phyloP scores from a whole-genome alignment of 2,329 filamentous ascomycete species.

The Paecilomyces niveus region DNA sequence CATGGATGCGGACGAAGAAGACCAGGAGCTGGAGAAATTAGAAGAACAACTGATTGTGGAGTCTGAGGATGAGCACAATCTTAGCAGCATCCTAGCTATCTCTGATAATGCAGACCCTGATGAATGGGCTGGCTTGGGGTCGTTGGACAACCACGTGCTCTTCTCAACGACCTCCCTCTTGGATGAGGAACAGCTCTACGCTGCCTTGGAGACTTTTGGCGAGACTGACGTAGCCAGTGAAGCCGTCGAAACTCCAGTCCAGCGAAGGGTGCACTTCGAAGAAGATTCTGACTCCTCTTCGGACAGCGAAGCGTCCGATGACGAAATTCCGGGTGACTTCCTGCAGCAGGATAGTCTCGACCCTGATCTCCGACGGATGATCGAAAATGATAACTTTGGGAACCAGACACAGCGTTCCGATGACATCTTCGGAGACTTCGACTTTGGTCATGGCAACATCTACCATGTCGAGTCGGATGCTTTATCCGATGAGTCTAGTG shows the following conservation, averaged over 20 bases:
- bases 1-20: constrained; percentile 71
- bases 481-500: constrained; percentile 39
- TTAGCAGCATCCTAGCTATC: constrained; percentile 15
- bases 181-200: constrained; percentile 36
- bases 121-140: constrained; percentile 50
- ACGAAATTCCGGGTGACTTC: constrained; percentile 72
- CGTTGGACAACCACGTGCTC: constrained; percentile 35
- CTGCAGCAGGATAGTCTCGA: constrained; percentile 67
- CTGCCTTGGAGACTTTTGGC: constrained; percentile 30
- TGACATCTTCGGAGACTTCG: constrained; percentile 31
- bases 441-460: constrained; percentile 35
- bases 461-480: constrained; percentile 41
- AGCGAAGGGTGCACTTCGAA: constrained; percentile 65
- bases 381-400: constrained; percentile 54
- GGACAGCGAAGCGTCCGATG: constrained; percentile 49
- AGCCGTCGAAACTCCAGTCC: constrained; percentile 35
- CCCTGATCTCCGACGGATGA: constrained; percentile 63
- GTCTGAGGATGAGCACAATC: constrained; percentile 28
- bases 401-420: constrained; percentile 26
- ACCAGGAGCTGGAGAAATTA: constrained; percentile 67
- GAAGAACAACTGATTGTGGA: constrained; percentile 68
- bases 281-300: constrained; percentile 55
- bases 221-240: constrained; percentile 30
- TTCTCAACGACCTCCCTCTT: constrained; percentile 35
- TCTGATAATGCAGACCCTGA: constrained; percentile 18